phyloP scores from a whole-genome alignment of 1,139 yeast species.

The Yarrowia galli region DNA sequence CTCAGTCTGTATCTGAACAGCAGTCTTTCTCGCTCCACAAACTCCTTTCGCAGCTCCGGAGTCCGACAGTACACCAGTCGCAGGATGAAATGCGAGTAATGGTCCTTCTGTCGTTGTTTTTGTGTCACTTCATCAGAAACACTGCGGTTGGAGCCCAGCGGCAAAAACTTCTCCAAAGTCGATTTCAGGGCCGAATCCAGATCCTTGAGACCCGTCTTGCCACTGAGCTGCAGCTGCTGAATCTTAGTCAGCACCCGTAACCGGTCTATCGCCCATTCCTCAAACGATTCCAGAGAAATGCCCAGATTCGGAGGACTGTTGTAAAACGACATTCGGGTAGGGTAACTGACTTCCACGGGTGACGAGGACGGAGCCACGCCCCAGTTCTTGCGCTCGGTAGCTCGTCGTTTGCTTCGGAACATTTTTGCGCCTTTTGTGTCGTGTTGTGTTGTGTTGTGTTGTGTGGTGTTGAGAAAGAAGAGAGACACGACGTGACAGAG shows the following conservation, averaged over 20 bases:
- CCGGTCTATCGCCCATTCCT: conserved; percentile 93
- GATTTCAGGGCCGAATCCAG: conserved; percentile 72
- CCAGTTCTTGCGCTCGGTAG: conserved; percentile 76
- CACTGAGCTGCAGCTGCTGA: conserved; percentile 74
- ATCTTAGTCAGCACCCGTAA: conserved; percentile 82
- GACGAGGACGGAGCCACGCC: conserved; percentile 48
- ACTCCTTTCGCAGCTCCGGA: conserved; percentile 80
- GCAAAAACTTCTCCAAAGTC: conserved; percentile 67
- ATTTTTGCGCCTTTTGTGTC: conserved; percentile 49
- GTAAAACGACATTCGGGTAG: conserved; percentile 70
- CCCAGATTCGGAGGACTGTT: conserved; percentile 79
- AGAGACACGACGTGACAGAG: not conserved
- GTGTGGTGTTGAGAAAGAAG: not conserved
- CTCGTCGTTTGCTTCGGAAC: conserved; percentile 82
- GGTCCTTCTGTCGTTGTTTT: conserved; percentile 81
- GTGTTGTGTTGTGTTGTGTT: conserved; percentile 10
- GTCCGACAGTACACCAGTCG: conserved; percentile 89
- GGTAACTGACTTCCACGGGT: conserved; percentile 52
- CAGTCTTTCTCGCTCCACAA: conserved; percentile 74
- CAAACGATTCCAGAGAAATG: conserved; percentile 90
- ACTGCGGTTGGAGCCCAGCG: conserved; percentile 56
- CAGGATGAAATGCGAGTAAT: conserved; percentile 87
- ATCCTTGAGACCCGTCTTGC: conserved; percentile 64
- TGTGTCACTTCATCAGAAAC: conserved; percentile 42
- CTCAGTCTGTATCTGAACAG: conserved; percentile 78